Base-by-base conservation (phyloP, 805 yeast species). In the Saccharomyces jurei region DNA sequence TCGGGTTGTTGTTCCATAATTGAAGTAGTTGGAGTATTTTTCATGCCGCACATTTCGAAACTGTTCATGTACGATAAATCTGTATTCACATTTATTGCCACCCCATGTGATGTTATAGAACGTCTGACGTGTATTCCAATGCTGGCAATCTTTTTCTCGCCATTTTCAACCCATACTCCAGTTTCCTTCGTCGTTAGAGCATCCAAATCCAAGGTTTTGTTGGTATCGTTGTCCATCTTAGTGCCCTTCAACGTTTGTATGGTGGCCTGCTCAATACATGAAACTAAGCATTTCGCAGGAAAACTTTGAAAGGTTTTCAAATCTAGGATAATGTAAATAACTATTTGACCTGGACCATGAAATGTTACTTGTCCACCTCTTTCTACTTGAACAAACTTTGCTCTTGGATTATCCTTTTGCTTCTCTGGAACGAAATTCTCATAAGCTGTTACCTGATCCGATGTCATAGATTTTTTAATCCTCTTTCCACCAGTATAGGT, bases 361-460 rank as follows among this genome's bases (percentile, higher is more conserved):
- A 88, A 94, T 0, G 99, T 94, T 1, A 94, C 82, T 67, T 94
- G 96, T 0, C 99, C 99, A 14, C 99, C 99, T 57, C 99, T 75
- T 52, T 82, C 82, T 0, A 94, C 80, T 62, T 88, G 92, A n/a
- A 84, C 78, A 64, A 82, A 87, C 30, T 77, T 76, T 14, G 90
- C 85, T n/a, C 77, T 77, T 46, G 74, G 57, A 36, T 63, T 60
- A 3, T 51, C 21, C 51, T 51, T 31, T 61, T 72, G 58, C 61
- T 65, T 21, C 51, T 54, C 29, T 69, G 67, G 60, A 48, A 56
- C 50, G 58, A 65, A 57, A 48, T 57, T 52, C 65, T 70, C 64
- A 59, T 54, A 60, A 49, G 54, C 22, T 2, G 61, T 49, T 30
- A 66, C 58, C 13, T 63, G 59, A 36, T 69, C 71, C 9, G 65